phyloP scores from a whole-genome alignment of 1,284 basidiomycete genomes.

The Athelia sp. region DNA sequence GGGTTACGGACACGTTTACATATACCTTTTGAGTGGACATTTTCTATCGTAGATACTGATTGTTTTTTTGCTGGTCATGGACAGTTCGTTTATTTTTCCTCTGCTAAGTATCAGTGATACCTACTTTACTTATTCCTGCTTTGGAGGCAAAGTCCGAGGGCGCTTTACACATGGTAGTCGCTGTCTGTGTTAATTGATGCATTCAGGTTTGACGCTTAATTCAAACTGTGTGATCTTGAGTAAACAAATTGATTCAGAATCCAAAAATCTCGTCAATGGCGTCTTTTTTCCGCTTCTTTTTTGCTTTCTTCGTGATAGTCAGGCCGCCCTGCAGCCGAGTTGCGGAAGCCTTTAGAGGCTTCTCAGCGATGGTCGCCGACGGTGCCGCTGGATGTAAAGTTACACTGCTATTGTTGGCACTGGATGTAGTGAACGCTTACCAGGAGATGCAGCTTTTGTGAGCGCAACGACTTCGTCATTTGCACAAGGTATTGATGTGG shows the following conservation, averaged over 20 bases:
- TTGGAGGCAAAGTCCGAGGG: not conserved
- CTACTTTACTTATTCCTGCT: not conserved
- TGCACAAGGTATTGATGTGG: no score
- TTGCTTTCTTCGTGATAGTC: slow-evolving; percentile 24
- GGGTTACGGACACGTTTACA: slow-evolving; percentile 3
- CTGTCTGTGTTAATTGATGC: not conserved
- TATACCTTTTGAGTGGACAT: not conserved
- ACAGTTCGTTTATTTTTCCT: not conserved
- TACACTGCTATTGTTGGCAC: no score
- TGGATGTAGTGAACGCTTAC: no score
- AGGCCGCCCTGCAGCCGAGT: slow-evolving; percentile 10
- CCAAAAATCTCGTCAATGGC: slow-evolving; percentile 71
- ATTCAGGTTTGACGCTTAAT: slow-evolving; percentile 1
- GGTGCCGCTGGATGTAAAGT: no score
- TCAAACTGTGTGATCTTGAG: no score
- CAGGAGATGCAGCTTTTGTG: no score
- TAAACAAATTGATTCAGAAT: slow-evolving; percentile 20
- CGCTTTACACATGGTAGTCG: not conserved
- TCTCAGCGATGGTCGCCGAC: slow-evolving; percentile 3
- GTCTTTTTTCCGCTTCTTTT: slow-evolving; percentile 37
- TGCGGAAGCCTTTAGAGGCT: slow-evolving; percentile 5
- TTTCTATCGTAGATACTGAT: not conserved
- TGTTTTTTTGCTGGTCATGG: not conserved
- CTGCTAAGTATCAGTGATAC: slow-evolving; percentile 1
- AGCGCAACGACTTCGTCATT: no score